Percentiles rank a stretch among this genome's conserved stretches.
Evolutionary conservation across 1,139 yeast species (phyloP).

Genomic region (Blastobotrys elegans): DNA sequence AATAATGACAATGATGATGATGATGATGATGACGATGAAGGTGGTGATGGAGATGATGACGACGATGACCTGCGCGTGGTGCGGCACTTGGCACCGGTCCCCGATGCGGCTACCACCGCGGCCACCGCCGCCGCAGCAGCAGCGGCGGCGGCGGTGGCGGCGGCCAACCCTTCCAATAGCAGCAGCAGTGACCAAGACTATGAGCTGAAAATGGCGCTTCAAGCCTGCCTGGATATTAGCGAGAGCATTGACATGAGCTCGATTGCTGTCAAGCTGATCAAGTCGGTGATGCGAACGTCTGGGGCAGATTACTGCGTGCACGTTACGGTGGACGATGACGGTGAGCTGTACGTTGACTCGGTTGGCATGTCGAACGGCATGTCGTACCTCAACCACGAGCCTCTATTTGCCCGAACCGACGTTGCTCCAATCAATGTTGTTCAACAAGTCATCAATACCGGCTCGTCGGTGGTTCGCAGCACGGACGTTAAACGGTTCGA

Average conservation of each 20-base stretch:
- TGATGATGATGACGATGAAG: neutral
- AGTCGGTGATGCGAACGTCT: slow-evolving; percentile 41
- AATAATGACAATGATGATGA: neutral
- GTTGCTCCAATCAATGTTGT: slow-evolving; percentile 45
- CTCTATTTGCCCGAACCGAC: slow-evolving; percentile 42
- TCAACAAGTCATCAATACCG: slow-evolving; percentile 40
- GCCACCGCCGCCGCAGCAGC: neutral
- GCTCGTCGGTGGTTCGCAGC: slow-evolving; percentile 39
- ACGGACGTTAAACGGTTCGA: slow-evolving; percentile 40
- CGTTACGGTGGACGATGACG: slow-evolving; percentile 36
- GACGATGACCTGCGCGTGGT: neutral
- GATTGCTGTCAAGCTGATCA: slow-evolving; percentile 40
- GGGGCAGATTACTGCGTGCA: slow-evolving; percentile 47
- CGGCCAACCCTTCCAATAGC: neutral
- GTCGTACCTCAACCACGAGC: slow-evolving; percentile 38
- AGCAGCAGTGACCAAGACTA: slow-evolving; percentile 17
- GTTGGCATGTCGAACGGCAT: slow-evolving; percentile 42
- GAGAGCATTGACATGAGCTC: slow-evolving; percentile 43
- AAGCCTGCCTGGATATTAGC: slow-evolving; percentile 47
- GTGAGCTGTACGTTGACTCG: slow-evolving; percentile 41
- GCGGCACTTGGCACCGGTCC: neutral
- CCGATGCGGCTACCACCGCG: neutral
- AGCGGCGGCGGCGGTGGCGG: slow-evolving; percentile 5
- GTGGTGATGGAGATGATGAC: neutral
- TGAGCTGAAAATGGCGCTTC: slow-evolving; percentile 30